These are phyloP conservation scores for Globisporangium apiculatum DNA, from an alignment of 352 stramenopile genomes.

Conservation along the genomic window DNA sequence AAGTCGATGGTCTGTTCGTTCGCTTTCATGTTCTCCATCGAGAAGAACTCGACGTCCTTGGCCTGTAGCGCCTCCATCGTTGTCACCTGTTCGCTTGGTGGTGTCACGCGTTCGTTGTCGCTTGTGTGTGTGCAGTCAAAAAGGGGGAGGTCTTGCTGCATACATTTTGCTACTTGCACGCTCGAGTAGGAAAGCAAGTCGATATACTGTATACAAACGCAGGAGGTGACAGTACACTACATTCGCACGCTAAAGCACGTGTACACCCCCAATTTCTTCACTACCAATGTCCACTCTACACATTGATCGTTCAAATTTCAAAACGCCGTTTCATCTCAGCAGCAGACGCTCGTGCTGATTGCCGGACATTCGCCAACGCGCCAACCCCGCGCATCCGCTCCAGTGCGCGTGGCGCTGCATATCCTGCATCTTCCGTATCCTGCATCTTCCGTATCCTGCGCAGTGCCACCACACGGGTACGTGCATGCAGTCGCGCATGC, in stretches of 20 bases:
- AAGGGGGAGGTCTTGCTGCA: no score
- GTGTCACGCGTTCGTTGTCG: neutral
- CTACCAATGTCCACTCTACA: neutral
- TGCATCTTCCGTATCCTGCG: neutral
- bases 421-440: neutral
- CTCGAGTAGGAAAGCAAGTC: no score
- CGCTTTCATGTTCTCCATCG: slow-evolving; percentile 80
- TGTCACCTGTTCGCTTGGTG: neutral
- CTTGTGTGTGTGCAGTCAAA: neutral
- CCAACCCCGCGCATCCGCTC: no score
- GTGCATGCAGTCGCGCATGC: no score
- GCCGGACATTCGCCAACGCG: no score
- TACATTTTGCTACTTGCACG: no score
- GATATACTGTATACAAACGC: no score
- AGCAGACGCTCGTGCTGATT: neutral
- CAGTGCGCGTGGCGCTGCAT: neutral
- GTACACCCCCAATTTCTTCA: neutral
- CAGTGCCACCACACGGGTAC: no score
- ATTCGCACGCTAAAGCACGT: neutral
- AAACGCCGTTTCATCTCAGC: neutral
- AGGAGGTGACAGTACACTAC: no score
- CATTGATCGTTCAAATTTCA: neutral
- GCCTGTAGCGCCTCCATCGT: slow-evolving; percentile 58
- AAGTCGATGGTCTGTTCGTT: slow-evolving; percentile 79
- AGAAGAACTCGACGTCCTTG: slow-evolving; percentile 84